Base-by-base conservation (phyloP, 2,329 filamentous ascomycete species). In the Calonectria ilicicola region DNA sequence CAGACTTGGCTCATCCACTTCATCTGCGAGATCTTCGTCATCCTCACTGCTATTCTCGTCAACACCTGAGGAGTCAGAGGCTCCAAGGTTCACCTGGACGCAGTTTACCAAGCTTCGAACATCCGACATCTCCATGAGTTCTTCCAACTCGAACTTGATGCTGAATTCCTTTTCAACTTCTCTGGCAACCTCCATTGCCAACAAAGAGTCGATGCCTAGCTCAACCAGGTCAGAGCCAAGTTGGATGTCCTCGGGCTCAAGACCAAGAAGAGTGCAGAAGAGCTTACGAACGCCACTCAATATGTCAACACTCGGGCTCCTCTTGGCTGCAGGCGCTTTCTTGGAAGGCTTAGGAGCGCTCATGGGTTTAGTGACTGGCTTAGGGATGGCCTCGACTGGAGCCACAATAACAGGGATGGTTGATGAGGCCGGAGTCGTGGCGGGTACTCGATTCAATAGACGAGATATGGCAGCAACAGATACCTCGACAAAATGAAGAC, bases 121-220 rank as follows among this genome's bases (percentile, higher is more conserved):
- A 9, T 60, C 32, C 12, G 42, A 42, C 15, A 49, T 65, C 2
- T 42, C 44, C 46, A 26, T 42, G 32, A 56, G 49, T 3, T 35
- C 27, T 14, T 51, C 63, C 21, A 53, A 19, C 7, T n/a, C 21
- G 10, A 47, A 65, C 32, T 53, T 65, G 63, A 65, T 51, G 29
- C 63, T 17, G 1, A 70, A 53, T 7, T 71, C 40, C 2, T 68
- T 51, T 38, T 73, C 72, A 12, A 56, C 27, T 15, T 35, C 49
- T n/a, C 65, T 49, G 0, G 42, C 58, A 3, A 73, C 9, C 38
- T 73, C 72, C 72, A 73, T 73, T 7, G 56, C 72, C 60, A 71
- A 47, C 6, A 73, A 58, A 0, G 72, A 73, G 49, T 73, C 72
- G 9, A 73, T 73, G 8, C 72, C 72, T 2, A 73, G 14, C 5